Evolutionary conservation across 768 basidiomycete genomes (phyloP).

Genomic region (Lactarius quietus): DNA sequence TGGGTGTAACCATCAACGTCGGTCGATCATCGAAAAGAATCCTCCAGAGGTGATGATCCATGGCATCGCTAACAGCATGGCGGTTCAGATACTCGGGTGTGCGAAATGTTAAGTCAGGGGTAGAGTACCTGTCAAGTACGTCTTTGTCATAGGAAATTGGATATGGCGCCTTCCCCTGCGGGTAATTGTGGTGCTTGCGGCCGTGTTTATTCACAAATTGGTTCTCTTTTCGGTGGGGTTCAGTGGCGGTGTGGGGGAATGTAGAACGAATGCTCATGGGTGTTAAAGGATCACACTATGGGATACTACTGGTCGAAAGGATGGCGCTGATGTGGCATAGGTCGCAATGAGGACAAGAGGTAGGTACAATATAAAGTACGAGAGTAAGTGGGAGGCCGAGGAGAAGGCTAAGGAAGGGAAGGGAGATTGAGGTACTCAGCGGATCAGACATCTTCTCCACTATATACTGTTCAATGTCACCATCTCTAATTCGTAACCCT

Average conservation of each 20-base stretch:
- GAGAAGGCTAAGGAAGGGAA: neutral
- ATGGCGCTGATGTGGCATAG: conserved; percentile 11
- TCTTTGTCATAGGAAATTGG: conserved; percentile 67
- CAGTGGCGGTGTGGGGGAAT: conserved; percentile 4
- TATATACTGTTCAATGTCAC: neutral
- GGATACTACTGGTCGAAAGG: neutral
- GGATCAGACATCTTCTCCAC: neutral
- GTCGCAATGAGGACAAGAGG: neutral
- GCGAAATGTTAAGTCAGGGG: neutral
- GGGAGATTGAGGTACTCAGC: neutral
- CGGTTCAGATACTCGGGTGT: neutral
- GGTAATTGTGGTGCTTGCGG: conserved; percentile 61
- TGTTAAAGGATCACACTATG: neutral
- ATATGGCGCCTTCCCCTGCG: conserved; percentile 76
- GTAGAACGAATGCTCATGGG: conserved; percentile 17
- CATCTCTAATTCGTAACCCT: neutral
- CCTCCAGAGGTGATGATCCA: conserved; percentile 25
- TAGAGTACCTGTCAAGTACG: conserved; percentile 63
- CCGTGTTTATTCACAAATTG: conserved; percentile 60
- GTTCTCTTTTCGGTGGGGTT: conserved; percentile 44
- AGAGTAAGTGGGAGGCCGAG: neutral
- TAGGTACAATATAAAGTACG: neutral
- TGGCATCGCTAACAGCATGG: conserved; percentile 26
- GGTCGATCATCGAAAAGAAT: conserved; percentile 20
- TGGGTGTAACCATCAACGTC: conserved; percentile 21